Conservation (phyloP, 1,284 basidiomycete genomes). For the Cryptococcus sp. region DNA sequence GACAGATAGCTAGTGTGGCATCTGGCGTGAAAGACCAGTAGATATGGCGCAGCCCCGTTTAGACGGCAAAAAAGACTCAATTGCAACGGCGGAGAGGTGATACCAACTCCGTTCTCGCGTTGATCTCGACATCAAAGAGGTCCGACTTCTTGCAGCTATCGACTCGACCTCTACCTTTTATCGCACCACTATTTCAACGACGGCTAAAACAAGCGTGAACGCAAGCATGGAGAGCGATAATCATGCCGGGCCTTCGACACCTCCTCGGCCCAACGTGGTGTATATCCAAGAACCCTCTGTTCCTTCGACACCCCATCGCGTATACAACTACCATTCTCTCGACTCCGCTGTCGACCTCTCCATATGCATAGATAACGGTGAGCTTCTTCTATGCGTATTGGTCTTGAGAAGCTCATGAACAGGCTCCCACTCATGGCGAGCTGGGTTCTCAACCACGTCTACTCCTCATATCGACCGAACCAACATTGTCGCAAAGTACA, state of each 20-base stretch:
- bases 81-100: no score
- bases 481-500: constrained; percentile 76
- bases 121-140: no score
- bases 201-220: not conserved
- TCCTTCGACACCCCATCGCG: constrained; percentile 19
- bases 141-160: no score
- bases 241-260: constrained; percentile 19
- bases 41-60: no score
- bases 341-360: constrained; percentile 21
- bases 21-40: no score
- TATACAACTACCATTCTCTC: constrained; percentile 32
- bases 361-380: constrained; percentile 85
- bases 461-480: constrained; percentile 54
- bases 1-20: no score
- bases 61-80: no score
- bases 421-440: constrained; percentile 75
- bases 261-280: constrained; percentile 19
- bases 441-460: constrained; percentile 65
- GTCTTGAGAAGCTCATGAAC: not conserved
- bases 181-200: not conserved
- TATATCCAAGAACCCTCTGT: constrained; percentile 27
- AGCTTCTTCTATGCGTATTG: constrained; percentile 6
- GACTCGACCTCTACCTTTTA: not conserved
- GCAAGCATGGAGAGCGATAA: constrained; percentile 10
- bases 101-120: no score